A percentile compares a stretch with the other conserved stretches of the same genome.
These are phyloP conservation scores for Euryodendron excelsum DNA, from an alignment of 148 eudicot species.

Conservation along the genomic window DNA sequence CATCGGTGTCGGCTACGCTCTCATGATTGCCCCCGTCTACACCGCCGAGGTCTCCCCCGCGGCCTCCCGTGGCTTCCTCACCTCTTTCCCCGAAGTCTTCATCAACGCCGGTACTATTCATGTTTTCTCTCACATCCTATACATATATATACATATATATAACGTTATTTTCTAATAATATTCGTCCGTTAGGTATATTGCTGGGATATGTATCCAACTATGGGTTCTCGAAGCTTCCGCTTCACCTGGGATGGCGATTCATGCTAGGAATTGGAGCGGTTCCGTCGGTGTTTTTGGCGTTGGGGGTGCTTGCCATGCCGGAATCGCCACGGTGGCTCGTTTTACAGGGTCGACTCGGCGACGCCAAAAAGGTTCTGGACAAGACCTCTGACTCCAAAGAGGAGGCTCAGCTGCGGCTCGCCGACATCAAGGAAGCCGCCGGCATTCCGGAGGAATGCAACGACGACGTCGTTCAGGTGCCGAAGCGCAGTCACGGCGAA, in stretches of 20 bases:
- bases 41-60: conserved; percentile 90
- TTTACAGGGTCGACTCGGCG: conserved; percentile 73
- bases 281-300: conserved; percentile 54
- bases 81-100: conserved; percentile 84
- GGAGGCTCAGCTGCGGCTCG: conserved; percentile 51
- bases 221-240: conserved; percentile 57
- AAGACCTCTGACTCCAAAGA: conserved; percentile 55
- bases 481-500: conserved; percentile 33
- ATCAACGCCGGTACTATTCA: conserved; percentile 49
- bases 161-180: neutral
- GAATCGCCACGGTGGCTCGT: conserved; percentile 89
- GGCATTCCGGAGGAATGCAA: conserved; percentile 64
- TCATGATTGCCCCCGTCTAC: conserved; percentile 71
- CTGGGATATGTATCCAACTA: conserved; percentile 69
- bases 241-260: conserved; percentile 61
- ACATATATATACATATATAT: too few relatives aligned
- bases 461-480: conserved; percentile 50
- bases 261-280: conserved; percentile 78
- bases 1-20: conserved; percentile 45
- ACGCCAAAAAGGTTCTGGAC: conserved; percentile 52
- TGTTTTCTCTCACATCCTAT: neutral
- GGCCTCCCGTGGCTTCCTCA: conserved; percentile 64
- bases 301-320: conserved; percentile 67
- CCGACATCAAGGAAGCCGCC: conserved; percentile 63
- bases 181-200: conserved; percentile 27